Evolutionary conservation across 1,284 basidiomycete genomes (phyloP), one percentile per base, ranked within the genome.

Genomic region (Cystobasidium pallidum): DNA sequence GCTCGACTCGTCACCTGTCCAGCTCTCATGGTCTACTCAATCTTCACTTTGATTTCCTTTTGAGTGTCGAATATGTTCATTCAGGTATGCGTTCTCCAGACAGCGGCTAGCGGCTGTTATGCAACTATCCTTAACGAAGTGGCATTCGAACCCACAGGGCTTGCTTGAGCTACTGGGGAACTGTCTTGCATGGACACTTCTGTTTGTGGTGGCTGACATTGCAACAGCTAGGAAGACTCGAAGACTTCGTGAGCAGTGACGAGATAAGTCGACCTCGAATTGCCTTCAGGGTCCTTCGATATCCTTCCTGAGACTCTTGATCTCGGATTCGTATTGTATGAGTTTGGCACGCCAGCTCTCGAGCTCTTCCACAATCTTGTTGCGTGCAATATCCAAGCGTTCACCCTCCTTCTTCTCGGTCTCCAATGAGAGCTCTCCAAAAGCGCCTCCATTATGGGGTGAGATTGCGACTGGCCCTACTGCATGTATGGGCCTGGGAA

Each of bases 321-420:
- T 65, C 66, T 78, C 77, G 66, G 77, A 77, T 41, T 82, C 81
- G 4, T 76, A 75, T 61, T 70, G 75, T 32, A 82, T 79, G 7
- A 82, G 75, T 75, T 76, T 76, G 24, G 76, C 70, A 10, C 80
- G 73, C 21, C 80, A 75, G 28, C 74, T 73, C 45, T 82, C 80
- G 17, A 82, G 78, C 74, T 82, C 78, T 10, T 75, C 75, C 15
- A 80, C 75, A 36, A 95, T 85, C 30, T 85, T 82, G 76, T 88
- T 88, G 58, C 88, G 84, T 3, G 91, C 93, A 64, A 87, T 86
- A 66, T 94, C 91, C 63, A 98, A 80, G 64, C 90, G 83, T 43
- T 91, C 89, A 2, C 85, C 85, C 80, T 98, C 95, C 70, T 90
- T 91, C 79, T 86, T 89, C 82, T 90, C 91, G 90, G 94, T 94